A percentile compares a stretch with the other conserved stretches of the same genome.
phyloP scores from a whole-genome alignment of 1,139 yeast genomes.

The Geotrichum carabidarum region DNA sequence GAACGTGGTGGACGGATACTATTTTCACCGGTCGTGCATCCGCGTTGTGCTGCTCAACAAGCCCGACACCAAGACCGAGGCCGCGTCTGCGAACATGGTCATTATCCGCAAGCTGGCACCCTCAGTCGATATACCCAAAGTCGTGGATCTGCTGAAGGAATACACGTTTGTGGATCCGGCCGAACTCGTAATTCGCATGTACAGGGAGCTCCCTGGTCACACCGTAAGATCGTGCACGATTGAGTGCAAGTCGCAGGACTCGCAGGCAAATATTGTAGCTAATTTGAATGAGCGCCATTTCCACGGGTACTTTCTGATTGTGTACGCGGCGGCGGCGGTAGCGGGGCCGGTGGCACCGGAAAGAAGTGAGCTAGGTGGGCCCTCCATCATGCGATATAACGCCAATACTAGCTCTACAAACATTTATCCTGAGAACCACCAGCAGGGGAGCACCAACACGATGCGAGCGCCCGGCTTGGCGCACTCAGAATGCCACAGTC shows the following conservation, averaged over 20 bases:
- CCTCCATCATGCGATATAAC: neutral
- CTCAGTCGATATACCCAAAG: neutral
- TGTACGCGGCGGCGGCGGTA: neutral
- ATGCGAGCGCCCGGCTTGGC: neutral
- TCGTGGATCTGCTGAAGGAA: neutral
- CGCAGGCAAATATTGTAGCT: slow-evolving; percentile 7
- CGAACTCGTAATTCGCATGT: neutral
- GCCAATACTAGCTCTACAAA: neutral
- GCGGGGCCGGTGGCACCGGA: neutral
- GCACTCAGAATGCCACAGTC: too few relatives aligned
- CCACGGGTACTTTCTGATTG: slow-evolving; percentile 1
- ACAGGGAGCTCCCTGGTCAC: slow-evolving; percentile 3
- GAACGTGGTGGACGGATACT: slow-evolving; percentile 3
- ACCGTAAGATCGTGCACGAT: neutral
- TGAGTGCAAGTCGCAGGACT: neutral
- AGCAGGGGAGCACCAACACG: neutral
- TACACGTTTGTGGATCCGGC: slow-evolving; percentile 5
- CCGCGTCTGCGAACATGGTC: slow-evolving; percentile 1
- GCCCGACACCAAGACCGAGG: neutral
- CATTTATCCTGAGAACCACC: neutral
- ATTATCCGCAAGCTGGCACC: neutral
- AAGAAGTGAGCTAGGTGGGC: neutral
- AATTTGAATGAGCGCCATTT: slow-evolving; percentile 7
- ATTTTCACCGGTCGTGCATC: slow-evolving; percentile 3
- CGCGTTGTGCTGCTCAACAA: slow-evolving; percentile 1